These are phyloP conservation scores for Solanum paucissectum DNA, from an alignment of 257 asterid genomes.

Conservation along the genomic window DNA sequence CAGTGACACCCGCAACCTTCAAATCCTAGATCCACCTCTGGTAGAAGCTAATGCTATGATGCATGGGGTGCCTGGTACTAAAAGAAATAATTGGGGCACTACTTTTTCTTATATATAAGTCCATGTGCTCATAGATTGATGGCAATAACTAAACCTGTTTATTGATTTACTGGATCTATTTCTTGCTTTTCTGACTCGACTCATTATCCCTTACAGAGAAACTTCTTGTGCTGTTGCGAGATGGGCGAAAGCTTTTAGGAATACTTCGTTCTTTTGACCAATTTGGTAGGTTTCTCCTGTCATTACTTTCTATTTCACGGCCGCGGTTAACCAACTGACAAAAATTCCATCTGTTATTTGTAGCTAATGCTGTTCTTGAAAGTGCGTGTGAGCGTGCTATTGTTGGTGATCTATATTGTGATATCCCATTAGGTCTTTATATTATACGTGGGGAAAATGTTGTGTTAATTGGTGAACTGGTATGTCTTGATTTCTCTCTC, in stretches of 20 bases:
- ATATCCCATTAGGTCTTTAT: slow-evolving; percentile 81
- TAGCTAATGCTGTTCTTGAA: slow-evolving; percentile 97
- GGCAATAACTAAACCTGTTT: not conserved
- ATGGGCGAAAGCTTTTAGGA: slow-evolving; percentile 67
- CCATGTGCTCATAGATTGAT: not conserved
- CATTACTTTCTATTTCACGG: not conserved
- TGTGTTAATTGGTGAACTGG: slow-evolving; percentile 97
- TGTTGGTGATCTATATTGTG: slow-evolving; percentile 88
- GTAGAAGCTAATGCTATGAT: not conserved
- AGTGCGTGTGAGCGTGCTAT: slow-evolving; percentile 90
- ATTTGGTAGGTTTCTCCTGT: slow-evolving; percentile 39
- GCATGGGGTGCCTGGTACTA: not conserved
- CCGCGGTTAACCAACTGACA: slow-evolving; percentile 2
- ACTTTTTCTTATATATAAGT: not conserved
- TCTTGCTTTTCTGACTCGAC: not conserved
- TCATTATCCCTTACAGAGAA: slow-evolving; percentile 35
- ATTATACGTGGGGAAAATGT: slow-evolving; percentile 97
- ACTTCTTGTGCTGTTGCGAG: slow-evolving; percentile 67
- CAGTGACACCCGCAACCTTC: not conserved
- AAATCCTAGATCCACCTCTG: not conserved
- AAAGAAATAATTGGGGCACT: not conserved
- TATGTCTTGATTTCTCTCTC: slow-evolving; percentile 17
- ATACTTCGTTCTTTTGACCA: slow-evolving; percentile 76
- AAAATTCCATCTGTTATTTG: slow-evolving; percentile 3
- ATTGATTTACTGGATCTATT: not conserved